Evolutionary conservation across 2,329 filamentous ascomycete species (phyloP).

Genomic region (Plenodomus tracheiphilus): DNA sequence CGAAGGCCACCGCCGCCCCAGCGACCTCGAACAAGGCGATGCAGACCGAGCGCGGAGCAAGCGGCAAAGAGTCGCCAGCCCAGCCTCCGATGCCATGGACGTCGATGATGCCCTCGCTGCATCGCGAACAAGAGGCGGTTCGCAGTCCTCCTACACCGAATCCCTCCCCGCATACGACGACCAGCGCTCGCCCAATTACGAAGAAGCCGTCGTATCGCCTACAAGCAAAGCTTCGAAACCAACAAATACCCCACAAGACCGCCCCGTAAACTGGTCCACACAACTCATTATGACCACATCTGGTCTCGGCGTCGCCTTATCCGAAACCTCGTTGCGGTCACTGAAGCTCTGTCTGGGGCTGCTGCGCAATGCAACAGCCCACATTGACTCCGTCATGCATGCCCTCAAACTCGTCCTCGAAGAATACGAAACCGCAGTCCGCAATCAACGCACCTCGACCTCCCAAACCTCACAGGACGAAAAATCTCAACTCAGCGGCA

Average conservation of each 20-base stretch:
- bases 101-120: constrained; percentile 48
- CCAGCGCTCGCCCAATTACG: constrained; percentile 73
- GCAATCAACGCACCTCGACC: constrained; percentile 32
- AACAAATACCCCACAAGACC: constrained; percentile 33
- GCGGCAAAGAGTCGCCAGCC: constrained; percentile 50
- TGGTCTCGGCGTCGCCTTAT: constrained; percentile 88
- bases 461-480: constrained; percentile 20
- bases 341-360: constrained; percentile 83
- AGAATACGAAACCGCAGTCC: constrained; percentile 68
- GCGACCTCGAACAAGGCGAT: constrained; percentile 53
- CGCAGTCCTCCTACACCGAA: constrained; percentile 70
- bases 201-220: constrained; percentile 56
- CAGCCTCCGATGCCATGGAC: constrained; percentile 48
- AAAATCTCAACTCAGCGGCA: constrained; percentile 15
- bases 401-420: constrained; percentile 76
- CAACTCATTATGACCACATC: constrained; percentile 88
- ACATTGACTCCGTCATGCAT: constrained; percentile 74
- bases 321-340: constrained; percentile 80
- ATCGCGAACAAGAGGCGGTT: constrained; percentile 55
- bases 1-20: constrained; percentile 55
- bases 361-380: constrained; percentile 79
- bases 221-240: constrained; percentile 24
- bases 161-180: constrained; percentile 84
- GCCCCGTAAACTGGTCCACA: constrained; percentile 69
- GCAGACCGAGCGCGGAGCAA: constrained; percentile 39